Evolutionary conservation across 169 alveolate species (phyloP).

Genomic region (Cryptosporidium viatorum): DNA sequence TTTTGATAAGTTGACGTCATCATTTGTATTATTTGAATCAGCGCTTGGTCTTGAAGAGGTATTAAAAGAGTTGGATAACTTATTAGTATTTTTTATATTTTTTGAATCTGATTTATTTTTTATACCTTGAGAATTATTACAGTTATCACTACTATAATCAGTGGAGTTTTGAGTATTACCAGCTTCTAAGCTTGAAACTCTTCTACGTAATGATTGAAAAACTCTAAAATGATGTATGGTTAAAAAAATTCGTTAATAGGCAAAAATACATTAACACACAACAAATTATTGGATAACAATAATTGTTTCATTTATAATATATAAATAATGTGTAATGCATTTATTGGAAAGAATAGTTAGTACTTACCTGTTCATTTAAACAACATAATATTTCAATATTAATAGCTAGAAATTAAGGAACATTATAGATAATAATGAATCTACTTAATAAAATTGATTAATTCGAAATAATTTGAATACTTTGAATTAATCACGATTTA

Average conservation of each 20-base stretch:
- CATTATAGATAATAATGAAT: background rate
- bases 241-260: background rate
- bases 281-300: background rate
- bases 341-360: background rate
- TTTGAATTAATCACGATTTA: background rate
- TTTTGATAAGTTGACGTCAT: background rate
- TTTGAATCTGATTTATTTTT: constrained; percentile 17
- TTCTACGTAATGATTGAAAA: constrained; percentile 64
- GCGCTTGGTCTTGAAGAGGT: background rate
- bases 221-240: constrained; percentile 16
- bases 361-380: constrained; percentile 43
- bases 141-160: background rate
- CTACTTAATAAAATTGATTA: background rate
- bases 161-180: background rate
- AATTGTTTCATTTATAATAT: too few species aligned
- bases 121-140: background rate
- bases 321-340: background rate
- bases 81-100: background rate
- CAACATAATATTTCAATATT: background rate
- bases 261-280: background rate
- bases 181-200: constrained; percentile 49
- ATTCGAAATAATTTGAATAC: background rate
- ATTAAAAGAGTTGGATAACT: background rate
- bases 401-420: background rate
- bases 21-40: background rate